Evolutionary conservation across 1,284 basidiomycete genomes (phyloP).

Genomic region (Ceratobasidium sp.): DNA sequence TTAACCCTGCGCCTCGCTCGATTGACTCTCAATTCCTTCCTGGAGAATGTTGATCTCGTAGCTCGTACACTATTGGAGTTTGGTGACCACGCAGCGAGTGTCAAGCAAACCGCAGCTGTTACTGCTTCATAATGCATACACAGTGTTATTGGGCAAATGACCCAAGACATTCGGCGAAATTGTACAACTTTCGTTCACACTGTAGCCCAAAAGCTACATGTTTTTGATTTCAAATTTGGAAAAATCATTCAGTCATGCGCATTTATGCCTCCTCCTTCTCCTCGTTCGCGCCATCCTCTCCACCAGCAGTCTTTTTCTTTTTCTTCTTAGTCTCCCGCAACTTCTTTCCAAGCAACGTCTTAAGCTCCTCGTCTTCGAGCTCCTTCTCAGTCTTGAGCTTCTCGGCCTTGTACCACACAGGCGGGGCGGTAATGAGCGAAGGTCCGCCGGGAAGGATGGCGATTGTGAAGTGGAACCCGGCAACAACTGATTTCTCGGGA

Average conservation of each 20-base stretch:
- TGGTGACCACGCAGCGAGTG: conserved; percentile 64
- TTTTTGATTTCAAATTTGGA: background rate
- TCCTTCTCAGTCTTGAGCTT: conserved; percentile 90
- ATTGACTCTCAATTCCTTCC: conserved; percentile 81
- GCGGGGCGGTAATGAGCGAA: conserved; percentile 83
- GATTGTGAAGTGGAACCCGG: conserved; percentile 96
- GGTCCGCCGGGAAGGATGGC: conserved; percentile 88
- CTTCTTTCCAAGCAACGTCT: conserved; percentile 78
- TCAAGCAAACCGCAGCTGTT: background rate
- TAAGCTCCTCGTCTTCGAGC: conserved; percentile 86
- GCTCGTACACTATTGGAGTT: conserved; percentile 84
- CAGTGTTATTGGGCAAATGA: background rate
- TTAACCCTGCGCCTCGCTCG: conserved; percentile 85
- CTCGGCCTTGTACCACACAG: conserved; percentile 92
- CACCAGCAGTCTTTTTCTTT: conserved; percentile 82
- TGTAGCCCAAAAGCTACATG: background rate
- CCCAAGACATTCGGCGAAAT: background rate
- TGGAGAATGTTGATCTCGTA: conserved; percentile 87
- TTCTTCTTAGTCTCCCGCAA: conserved; percentile 92
- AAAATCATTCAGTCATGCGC: background rate
- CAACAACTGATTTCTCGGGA: conserved; percentile 81
- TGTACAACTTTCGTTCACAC: conserved; percentile 1
- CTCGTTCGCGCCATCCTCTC: conserved; percentile 54
- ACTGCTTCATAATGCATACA: conserved; percentile 6
- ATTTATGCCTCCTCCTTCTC: conserved; percentile 42